Base-by-base conservation (phyloP, 331 rosid species). In the Quercus tomentella region DNA sequence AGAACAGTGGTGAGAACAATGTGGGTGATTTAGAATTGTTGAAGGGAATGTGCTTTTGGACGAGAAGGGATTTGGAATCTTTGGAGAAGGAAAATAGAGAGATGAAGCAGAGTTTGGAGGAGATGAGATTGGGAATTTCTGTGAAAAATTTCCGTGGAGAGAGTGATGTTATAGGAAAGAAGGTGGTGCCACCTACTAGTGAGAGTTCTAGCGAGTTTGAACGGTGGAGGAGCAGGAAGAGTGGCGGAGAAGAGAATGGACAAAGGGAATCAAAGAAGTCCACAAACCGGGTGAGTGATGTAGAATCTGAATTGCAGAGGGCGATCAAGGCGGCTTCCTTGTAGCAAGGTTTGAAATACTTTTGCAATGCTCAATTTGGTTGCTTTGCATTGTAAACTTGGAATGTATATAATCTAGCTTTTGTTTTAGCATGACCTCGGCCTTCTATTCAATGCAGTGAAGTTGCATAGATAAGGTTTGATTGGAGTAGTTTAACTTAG, bases 301-400 rank as follows among this genome's bases (percentile, higher is more conserved):
- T 95, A 73, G 97, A 95, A 79, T 90, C 92, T 22, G 94, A 95
- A 82, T 83, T 95, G 91, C 81, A 95, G 91, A 91, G 89, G 82
- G 98, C 98, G 57, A 88, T 95, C 58, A 91, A 87, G 80, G 96
- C 91, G 74, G 92, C 97, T 78, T 82, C 97, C 35, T 71, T 88
- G 57, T 88, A 84, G 79, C 65, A 77, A 87, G 88, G 79, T 86
- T 82, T 49, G 81, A 82, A 74, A 49, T 65, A 30, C 66, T 72
- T 76, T 72, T 78, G 33, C 58, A 37, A 56, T 73, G 65, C 58
- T 75, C 55, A 56, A 15, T 54, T 65, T 56, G 28, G 72, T 52
- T 74, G 49, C 70, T 45, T 45, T 77, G 43, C 43, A 23, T 72
- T 81, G 41, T 49, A 71, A 57, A 83, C 21, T 72, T 79, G 35